phyloP scores from a whole-genome alignment of 2,329 filamentous ascomycete species.

The Pyricularia sp. region DNA sequence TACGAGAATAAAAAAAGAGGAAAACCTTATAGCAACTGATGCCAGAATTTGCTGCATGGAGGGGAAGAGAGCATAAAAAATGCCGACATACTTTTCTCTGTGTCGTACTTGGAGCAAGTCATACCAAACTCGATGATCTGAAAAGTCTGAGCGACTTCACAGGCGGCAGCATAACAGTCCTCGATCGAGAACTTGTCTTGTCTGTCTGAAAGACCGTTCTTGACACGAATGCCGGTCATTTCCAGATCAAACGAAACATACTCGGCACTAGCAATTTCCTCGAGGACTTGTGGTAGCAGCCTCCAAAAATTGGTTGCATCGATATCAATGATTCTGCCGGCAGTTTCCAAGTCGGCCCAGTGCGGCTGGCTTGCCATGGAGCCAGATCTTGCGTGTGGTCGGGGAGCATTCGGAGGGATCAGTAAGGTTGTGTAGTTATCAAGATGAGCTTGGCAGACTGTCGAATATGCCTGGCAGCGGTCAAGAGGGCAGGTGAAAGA shows the following conservation, averaged over 20 bases:
- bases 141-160: conserved; percentile 19
- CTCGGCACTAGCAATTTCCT: conserved; percentile 17
- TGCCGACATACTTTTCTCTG: conserved; percentile 6
- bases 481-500: neutral
- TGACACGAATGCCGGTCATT: conserved; percentile 23
- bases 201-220: conserved; percentile 5
- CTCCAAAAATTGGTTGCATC: conserved; percentile 17
- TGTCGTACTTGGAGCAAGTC: conserved; percentile 18
- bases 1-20: neutral
- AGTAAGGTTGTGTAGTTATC: neutral
- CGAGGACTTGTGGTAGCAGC: conserved; percentile 19
- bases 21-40: neutral
- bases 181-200: conserved; percentile 7
- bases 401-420: neutral
- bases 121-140: conserved; percentile 26
- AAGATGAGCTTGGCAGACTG: neutral
- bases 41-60: neutral
- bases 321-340: conserved; percentile 16
- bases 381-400: neutral
- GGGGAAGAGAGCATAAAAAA: neutral
- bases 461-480: neutral
- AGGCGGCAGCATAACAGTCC: conserved; percentile 18
- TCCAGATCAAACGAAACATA: conserved; percentile 27
- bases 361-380: neutral
- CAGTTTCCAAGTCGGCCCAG: neutral